Percentiles rank a stretch among this genome's conserved stretches.
Conservation (phyloP, 2,329 filamentous ascomycete species). For the Fusarium coicis region DNA sequence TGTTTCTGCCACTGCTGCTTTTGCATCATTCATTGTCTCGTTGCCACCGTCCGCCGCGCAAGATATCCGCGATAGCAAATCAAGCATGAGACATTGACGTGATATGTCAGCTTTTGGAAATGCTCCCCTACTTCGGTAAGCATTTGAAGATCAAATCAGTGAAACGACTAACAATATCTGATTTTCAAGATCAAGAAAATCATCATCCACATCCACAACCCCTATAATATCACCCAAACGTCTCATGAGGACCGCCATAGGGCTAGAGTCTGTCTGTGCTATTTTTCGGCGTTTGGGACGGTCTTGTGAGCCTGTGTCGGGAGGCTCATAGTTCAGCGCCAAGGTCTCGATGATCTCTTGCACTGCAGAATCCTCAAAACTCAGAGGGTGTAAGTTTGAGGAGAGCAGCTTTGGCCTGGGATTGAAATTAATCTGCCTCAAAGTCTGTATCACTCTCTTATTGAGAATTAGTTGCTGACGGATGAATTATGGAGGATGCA, state of each 20-base stretch:
- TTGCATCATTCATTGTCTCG: neutral
- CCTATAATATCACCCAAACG: constrained; percentile 47
- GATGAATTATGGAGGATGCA: neutral
- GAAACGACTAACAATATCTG: constrained; percentile 59
- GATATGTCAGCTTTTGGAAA: constrained; percentile 61
- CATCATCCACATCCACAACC: constrained; percentile 36
- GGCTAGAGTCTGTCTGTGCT: constrained; percentile 23
- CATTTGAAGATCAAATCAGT: neutral
- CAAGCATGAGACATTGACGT: constrained; percentile 63
- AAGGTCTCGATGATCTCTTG: constrained; percentile 45
- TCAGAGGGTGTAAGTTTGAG: constrained; percentile 43
- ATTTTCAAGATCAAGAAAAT: constrained; percentile 47
- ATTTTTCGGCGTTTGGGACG: constrained; percentile 48
- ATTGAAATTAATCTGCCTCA: constrained; percentile 43
- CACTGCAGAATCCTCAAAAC: constrained; percentile 46
- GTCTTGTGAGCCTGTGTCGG: constrained; percentile 34
- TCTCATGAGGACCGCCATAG: constrained; percentile 32
- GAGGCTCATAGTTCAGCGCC: constrained; percentile 40
- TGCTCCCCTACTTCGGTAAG: constrained; percentile 46
- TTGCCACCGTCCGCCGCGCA: constrained; percentile 39
- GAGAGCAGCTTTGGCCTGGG: constrained; percentile 34
- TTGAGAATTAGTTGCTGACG: constrained; percentile 32
- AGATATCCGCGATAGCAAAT: constrained; percentile 64
- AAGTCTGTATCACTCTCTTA: constrained; percentile 46
- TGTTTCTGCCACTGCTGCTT: neutral